Base-by-base conservation (phyloP, 257 asterid species). In the Cordia subcordata region DNA sequence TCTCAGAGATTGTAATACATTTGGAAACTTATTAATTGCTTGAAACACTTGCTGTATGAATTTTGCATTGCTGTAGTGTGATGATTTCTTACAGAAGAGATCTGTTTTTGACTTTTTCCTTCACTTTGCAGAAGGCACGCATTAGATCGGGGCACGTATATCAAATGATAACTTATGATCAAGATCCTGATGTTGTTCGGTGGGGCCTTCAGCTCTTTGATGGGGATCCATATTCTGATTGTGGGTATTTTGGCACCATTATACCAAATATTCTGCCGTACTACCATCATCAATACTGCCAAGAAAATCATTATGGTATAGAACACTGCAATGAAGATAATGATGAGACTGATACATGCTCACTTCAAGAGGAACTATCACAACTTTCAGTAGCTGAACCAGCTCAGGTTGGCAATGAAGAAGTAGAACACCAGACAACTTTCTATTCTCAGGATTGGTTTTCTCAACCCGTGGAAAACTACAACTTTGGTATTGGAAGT, bases 141-240 rank as follows among this genome's bases (percentile, higher is more conserved):
- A 21, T 27, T 54, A 58, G 57, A 67, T 27, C 63, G 38, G 61
- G 49, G 54, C 10, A 33, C n/a, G 49, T 33, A 49, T 32, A 18
- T 55, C 53, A 71, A 61, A 90, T 90, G 98, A 76, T 84, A 57
- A 77, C 94, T 5, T 79, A 83, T 39, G 98, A 90, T 67, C 96
- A 87, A 81, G 96, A 87, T 82, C 89, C 94, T 8, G 97, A 90
- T 69, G 94, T 90, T 61, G 80, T 90, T 62, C 87, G 85, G 58
- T 90, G 98, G 98, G 98, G 98, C 42, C 96, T 83, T 73, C 90
- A 82, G 80, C 84, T 90, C 63, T 90, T 90, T 46, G 95, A 87
- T 21, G 88, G 94, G 5, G 94, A 87, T 79, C 98, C 96, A n/a
- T 87, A 87, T 70, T 72, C 94, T 22, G 78, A 78, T 66, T 81